Evolutionary conservation across 78 protist genomes (phyloP), one percentile per base, ranked within the genome.

Genomic region (Trichosphaerium sp.): DNA sequence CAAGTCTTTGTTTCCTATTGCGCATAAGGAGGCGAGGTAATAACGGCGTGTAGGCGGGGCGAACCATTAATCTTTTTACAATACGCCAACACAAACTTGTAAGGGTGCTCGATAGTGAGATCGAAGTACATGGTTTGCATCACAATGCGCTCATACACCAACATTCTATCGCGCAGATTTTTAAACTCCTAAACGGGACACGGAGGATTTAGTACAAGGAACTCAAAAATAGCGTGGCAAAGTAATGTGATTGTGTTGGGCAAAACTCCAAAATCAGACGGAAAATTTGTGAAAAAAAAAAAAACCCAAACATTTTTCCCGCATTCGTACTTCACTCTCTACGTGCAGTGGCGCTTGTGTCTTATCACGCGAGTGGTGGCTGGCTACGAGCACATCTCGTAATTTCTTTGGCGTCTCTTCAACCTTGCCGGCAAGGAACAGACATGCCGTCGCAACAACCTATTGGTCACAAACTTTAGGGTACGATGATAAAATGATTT

Each of bases 351-450:
- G n/a, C n/a, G n/a, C n/a, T n/a, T n/a, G n/a, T n/a, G n/a, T n/a
- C 34, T 65, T 38, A 38, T 65, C 41, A 26, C 41, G 69, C 38
- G 52, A 44, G 66, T 31, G 65, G 61, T 69, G 59, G 11, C 68
- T 67, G 3, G 44, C 12, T 2, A 48, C 41, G 21, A 84, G 40
- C 2, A 88, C 86, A 34, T 85, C 90, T 11, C 42, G 43, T 1
- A 86, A 56, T 41, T 82, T 88, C 59, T 75, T 62, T 2, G 82
- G 88, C 18, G 82, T 66, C 44, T 85, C 93, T 63, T 88, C 93
- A 7, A 85, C 90, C 58, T 88, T 88, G 14, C 85, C 83, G 25
- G 90, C 93, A 38, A 88, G 47, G 54, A 88, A 84, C 39, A 88
- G 67, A 54, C 88, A 84, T 26, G 87, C 64, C 31, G 77, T 69